Evolutionary conservation across 2,329 filamentous ascomycete species (phyloP), one percentile per base, ranked within the genome.

Genomic region (Cercospora berteroae): DNA sequence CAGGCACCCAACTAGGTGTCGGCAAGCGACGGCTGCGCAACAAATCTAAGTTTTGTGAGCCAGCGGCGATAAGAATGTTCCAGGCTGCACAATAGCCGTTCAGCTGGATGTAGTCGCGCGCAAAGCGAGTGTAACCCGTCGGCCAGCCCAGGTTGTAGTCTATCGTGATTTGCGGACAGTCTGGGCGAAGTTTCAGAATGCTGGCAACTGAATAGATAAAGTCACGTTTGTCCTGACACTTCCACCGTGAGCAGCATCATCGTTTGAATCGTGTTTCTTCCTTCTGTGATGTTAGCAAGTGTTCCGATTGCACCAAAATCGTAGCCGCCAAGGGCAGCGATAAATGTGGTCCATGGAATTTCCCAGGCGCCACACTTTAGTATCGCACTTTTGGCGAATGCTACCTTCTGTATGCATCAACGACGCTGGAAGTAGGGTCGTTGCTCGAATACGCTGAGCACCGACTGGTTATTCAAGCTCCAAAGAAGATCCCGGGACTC

Each of bases 291-390:
- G 1, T 6, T 7, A 7, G 33, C 33, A 39, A 36, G 33, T 36
- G 12, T 16, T 0, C 0, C 6, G 1, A 16, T 16, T 5, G 12
- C 3, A 0, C 3, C 12, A 12, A 16, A 5, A 16, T 5, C 4
- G 12, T 5, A 1, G 12, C 33, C 4, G 33, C 12, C 6, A 16
- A 36, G 12, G n/a, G 0, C 1, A 7, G 13, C 13, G 33, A 39
- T 39, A 13, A n/a, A 39, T 0, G 33, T 7, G 5, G 33, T 16
- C 33, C 33, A 39, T 7, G 33, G 33, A 16, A 39, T 39, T 3
- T 39, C 33, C 33, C 1, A 6, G 2, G 33, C 0, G 33, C 33
- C 33, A n/a, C 33, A 39, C 5, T 39, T 39, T 16, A 39, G 33
- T 7, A 7, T 39, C 13, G 13, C 33, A 3, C 13, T 7, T 16